These are phyloP conservation scores for Yarrowia porcina DNA, from an alignment of 805 yeast genomes.

Conservation along the genomic window DNA sequence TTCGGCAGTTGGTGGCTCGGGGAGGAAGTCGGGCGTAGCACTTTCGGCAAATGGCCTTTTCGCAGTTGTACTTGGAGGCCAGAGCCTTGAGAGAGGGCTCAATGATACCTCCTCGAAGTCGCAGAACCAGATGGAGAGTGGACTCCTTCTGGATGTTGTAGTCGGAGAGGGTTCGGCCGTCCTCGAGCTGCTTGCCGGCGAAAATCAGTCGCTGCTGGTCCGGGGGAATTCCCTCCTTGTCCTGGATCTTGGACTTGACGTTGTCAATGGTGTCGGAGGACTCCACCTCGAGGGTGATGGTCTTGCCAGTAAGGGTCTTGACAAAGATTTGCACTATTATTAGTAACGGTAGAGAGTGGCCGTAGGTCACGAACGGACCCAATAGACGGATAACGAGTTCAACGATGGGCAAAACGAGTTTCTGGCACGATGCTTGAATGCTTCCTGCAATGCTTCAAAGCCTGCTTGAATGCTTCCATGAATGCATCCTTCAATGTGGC, in stretches of 20 bases:
- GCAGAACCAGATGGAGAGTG: constrained; percentile 89
- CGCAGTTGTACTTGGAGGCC: constrained; percentile 99
- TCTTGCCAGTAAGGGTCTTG: constrained; percentile 98
- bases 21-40: constrained; percentile 99
- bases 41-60: constrained; percentile 97
- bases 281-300: constrained; percentile 98
- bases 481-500: no score
- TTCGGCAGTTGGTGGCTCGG: constrained; percentile 99
- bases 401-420: no score
- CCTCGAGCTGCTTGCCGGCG: constrained; percentile 99
- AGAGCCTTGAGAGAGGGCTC: constrained; percentile 99
- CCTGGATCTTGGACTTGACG: constrained; percentile 97
- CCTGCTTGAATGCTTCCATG: no score
- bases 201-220: constrained; percentile 99
- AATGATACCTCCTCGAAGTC: constrained; percentile 98
- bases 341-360: no score
- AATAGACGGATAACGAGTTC: no score
- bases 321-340: constrained; percentile 85
- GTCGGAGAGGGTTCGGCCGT: constrained; percentile 97
- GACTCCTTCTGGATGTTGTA: constrained; percentile 99
- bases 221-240: constrained; percentile 99
- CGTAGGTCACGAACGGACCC: no score
- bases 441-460: no score
- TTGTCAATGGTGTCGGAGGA: constrained; percentile 98
- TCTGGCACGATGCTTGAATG: no score